These are phyloP conservation scores for Termitomyces sp. DNA, from an alignment of 768 basidiomycete genomes.

Conservation along the genomic window DNA sequence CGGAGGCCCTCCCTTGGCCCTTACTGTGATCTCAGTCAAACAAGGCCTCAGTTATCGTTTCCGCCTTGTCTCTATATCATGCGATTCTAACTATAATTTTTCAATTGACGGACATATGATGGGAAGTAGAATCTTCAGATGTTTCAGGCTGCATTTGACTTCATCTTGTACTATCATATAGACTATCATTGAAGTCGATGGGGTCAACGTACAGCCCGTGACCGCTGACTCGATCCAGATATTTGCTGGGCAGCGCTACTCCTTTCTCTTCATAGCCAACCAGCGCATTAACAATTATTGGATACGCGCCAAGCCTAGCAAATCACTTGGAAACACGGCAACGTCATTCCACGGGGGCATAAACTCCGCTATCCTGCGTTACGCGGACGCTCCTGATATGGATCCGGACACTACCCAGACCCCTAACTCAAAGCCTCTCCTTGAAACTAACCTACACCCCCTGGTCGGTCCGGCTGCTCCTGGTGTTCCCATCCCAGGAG, in stretches of 20 bases:
- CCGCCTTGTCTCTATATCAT: conserved; percentile 46
- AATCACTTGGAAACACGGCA: too few species aligned
- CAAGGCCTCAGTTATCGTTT: conserved; percentile 43
- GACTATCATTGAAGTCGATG: conserved; percentile 36
- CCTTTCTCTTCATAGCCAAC: conserved; percentile 30
- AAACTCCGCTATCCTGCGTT: conserved; percentile 52
- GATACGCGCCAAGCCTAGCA: conserved; percentile 24
- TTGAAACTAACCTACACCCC: conserved; percentile 20
- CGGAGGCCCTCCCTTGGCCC: conserved; percentile 30
- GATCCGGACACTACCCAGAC: conserved; percentile 23
- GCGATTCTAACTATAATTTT: conserved; percentile 37
- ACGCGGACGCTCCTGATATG: conserved; percentile 14
- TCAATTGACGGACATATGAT: conserved; percentile 35
- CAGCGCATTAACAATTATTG: conserved; percentile 37
- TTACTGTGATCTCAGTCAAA: conserved; percentile 40
- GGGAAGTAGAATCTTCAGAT: background rate
- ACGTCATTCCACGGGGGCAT: conserved; percentile 24
- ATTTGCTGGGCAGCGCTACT: conserved; percentile 32
- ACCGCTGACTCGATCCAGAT: conserved; percentile 35
- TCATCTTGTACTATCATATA: background rate
- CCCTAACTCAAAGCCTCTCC: conserved; percentile 15
- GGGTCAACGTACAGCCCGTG: conserved; percentile 25
- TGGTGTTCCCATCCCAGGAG: conserved; percentile 9
- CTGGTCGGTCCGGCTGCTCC: conserved; percentile 8
- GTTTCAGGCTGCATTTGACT: background rate